Evolutionary conservation across 495 filamentous ascomycete species (phyloP).

Genomic region (Xanthoparmelia taractica): DNA sequence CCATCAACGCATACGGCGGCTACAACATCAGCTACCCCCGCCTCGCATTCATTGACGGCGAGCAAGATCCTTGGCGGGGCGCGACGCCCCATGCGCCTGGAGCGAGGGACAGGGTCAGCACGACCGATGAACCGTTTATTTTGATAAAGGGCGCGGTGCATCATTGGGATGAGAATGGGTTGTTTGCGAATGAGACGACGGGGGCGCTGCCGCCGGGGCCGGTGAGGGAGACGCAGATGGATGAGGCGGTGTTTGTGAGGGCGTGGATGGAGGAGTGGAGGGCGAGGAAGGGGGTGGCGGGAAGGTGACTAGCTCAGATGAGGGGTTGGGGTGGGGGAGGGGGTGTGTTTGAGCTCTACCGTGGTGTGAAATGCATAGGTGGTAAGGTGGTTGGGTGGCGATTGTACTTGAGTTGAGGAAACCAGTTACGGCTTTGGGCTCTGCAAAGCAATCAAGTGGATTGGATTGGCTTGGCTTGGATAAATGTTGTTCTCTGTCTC

Average conservation of each 20-base stretch:
- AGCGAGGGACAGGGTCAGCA: constrained; percentile 41
- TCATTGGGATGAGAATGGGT: constrained; percentile 67
- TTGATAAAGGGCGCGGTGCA: constrained; percentile 57
- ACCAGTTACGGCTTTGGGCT: too few species aligned
- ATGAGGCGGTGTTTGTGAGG: constrained; percentile 52
- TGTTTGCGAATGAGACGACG: constrained; percentile 53
- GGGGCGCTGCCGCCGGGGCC: constrained; percentile 44
- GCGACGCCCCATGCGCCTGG: constrained; percentile 54
- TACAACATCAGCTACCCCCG: constrained; percentile 55
- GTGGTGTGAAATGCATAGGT: too few species aligned
- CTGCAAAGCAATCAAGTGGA: too few species aligned
- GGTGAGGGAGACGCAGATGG: constrained; percentile 46
- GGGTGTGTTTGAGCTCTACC: too few species aligned
- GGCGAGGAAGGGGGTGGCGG: background rate
- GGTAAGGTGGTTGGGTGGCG: too few species aligned
- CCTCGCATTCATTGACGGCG: constrained; percentile 60
- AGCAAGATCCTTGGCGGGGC: constrained; percentile 62
- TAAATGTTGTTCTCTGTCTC: too few species aligned
- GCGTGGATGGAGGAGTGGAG: constrained; percentile 57
- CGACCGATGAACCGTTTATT: constrained; percentile 52
- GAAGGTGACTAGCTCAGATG: too few species aligned
- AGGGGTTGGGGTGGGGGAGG: too few species aligned
- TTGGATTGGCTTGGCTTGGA: too few species aligned
- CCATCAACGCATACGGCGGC: constrained; percentile 64
- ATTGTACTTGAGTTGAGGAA: too few species aligned